Evolutionary conservation across 1,284 basidiomycete genomes (phyloP).

Genomic region (Leccinum fuscescens): DNA sequence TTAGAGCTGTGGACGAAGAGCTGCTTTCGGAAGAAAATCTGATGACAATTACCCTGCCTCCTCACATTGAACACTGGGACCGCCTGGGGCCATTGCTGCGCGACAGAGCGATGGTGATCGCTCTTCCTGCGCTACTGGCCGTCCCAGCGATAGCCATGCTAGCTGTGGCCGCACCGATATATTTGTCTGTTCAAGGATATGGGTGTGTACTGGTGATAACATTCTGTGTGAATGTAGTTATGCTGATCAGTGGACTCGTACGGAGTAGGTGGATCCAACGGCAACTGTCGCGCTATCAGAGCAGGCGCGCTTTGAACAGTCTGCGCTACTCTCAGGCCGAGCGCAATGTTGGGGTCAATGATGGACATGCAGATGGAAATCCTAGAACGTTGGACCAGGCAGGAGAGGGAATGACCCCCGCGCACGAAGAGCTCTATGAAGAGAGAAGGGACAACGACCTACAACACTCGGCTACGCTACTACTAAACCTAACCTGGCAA

Average conservation of each 20-base stretch:
- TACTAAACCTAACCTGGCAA: no score
- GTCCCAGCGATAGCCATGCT: conserved; percentile 18
- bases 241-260: conserved; percentile 6
- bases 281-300: neutral
- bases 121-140: conserved; percentile 19
- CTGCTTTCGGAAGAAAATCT: conserved; percentile 18
- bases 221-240: no score
- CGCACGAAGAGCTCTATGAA: no score
- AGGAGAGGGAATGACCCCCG: no score
- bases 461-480: no score
- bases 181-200: conserved; percentile 9
- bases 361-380: neutral
- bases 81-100: conserved; percentile 10
- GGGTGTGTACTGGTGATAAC: conserved; percentile 16
- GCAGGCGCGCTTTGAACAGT: conserved; percentile 7
- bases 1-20: conserved; percentile 22
- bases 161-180: conserved; percentile 8
- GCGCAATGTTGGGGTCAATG: neutral
- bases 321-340: neutral
- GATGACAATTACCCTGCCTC: conserved; percentile 17
- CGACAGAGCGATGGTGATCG: conserved; percentile 2
- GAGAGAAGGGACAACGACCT: no score
- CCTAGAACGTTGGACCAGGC: neutral
- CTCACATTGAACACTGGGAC: conserved; percentile 23
- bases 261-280: conserved; percentile 7